Evolutionary conservation across 2,329 filamentous ascomycete genomes (phyloP).

Genomic region (Trichoderma gracile): DNA sequence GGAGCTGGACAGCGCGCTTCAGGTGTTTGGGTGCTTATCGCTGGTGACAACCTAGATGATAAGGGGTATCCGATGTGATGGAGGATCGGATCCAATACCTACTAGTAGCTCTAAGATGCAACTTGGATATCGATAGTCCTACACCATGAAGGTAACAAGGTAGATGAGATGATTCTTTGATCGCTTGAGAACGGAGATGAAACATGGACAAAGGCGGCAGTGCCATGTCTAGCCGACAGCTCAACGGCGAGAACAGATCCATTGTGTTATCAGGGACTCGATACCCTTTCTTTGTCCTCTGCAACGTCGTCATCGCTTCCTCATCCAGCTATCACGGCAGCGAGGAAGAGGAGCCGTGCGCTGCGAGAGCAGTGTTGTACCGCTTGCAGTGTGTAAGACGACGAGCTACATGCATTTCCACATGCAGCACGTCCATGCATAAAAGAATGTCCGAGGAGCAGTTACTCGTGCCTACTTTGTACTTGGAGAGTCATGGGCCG

Average conservation of each 20-base stretch:
- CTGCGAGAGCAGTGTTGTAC: too few species aligned
- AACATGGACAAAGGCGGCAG: not conserved
- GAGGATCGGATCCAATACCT: constrained; percentile 8
- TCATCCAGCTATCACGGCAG: not conserved
- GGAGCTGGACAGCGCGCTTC: constrained; percentile 6
- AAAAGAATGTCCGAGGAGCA: not conserved
- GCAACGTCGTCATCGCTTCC: not conserved
- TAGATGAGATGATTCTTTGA: not conserved
- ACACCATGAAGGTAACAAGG: not conserved
- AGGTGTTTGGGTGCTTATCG: constrained; percentile 5
- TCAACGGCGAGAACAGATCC: not conserved
- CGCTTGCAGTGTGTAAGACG: too few species aligned
- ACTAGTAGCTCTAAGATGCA: too few species aligned
- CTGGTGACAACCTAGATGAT: not conserved
- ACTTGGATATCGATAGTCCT: not conserved
- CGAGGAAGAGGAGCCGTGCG: too few species aligned
- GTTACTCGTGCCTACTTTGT: not conserved
- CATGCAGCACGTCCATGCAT: constrained; percentile 3
- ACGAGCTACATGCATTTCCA: not conserved
- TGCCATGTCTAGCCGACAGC: not conserved
- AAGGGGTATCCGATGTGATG: not conserved
- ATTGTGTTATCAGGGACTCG: not conserved
- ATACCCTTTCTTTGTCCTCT: too few species aligned
- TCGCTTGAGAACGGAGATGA: not conserved
- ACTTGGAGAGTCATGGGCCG: constrained; percentile 4